These are phyloP conservation scores for Apium graveolens DNA, from an alignment of 129 eudicot species.

Conservation along the genomic window DNA sequence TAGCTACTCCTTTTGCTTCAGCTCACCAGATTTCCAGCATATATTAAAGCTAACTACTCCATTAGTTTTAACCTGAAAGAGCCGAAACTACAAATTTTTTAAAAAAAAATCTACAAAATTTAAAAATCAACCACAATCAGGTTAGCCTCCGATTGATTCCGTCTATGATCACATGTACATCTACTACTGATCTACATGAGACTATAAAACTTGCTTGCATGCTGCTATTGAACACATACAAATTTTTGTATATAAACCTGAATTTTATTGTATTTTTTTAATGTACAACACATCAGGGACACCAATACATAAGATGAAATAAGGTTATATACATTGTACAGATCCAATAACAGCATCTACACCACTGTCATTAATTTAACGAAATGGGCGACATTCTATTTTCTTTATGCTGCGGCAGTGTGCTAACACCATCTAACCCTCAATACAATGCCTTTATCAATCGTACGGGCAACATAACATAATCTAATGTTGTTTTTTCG, in stretches of 20 bases:
- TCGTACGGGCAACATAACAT: neutral
- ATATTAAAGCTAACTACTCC: too few relatives aligned
- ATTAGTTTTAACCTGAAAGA: too few relatives aligned
- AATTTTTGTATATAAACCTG: neutral
- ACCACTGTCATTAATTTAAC: neutral
- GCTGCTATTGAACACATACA: neutral
- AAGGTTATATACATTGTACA: neutral
- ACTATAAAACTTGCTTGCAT: neutral
- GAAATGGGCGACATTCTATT: neutral
- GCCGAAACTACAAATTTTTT: too few relatives aligned
- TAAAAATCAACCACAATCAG: too few relatives aligned
- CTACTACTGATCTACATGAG: neutral
- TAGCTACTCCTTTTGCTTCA: neutral
- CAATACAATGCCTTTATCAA: neutral
- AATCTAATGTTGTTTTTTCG: neutral
- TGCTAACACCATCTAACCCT: neutral
- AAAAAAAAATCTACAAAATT: too few relatives aligned
- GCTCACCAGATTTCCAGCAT: too few relatives aligned
- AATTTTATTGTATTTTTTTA: neutral
- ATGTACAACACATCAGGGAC: neutral
- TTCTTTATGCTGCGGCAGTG: neutral
- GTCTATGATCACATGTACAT: too few relatives aligned
- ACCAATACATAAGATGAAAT: neutral
- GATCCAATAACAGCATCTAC: neutral
- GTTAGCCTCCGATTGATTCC: too few relatives aligned